These are phyloP conservation scores for Wickerhamiella shivajii DNA, from an alignment of 805 yeast species.

Conservation along the genomic window DNA sequence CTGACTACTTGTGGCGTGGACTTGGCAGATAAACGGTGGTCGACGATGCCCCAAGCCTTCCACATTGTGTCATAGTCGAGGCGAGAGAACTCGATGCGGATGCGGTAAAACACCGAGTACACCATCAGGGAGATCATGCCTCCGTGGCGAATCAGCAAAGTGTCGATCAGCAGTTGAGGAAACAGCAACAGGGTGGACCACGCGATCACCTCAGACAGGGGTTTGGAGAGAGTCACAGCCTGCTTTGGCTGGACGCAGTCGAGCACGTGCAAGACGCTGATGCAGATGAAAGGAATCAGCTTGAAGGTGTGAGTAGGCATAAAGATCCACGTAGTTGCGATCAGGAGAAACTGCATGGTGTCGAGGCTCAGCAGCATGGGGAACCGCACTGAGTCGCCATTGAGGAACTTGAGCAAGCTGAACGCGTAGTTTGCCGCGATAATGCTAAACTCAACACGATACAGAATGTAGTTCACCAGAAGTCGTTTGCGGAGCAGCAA, in stretches of 20 bases:
- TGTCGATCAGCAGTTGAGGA: conserved; percentile 31
- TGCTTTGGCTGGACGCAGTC: conserved; percentile 29
- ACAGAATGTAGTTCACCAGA: conserved; percentile 16
- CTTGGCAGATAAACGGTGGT: conserved; percentile 37
- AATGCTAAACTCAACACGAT: conserved; percentile 17
- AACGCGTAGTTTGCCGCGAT: conserved; percentile 16
- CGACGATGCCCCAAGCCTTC: conserved; percentile 43
- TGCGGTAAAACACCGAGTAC: conserved; percentile 44
- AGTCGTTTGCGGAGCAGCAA: conserved; percentile 16
- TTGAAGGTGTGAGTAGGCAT: conserved; percentile 50
- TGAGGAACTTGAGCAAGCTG: conserved; percentile 32
- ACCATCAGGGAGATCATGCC: conserved; percentile 43
- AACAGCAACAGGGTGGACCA: conserved; percentile 34
- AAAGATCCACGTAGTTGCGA: conserved; percentile 40
- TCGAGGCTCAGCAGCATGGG: conserved; percentile 53
- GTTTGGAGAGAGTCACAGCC: conserved; percentile 1
- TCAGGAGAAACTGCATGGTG: conserved; percentile 53
- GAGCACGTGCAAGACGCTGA: conserved; percentile 63
- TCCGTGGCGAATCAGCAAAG: conserved; percentile 42
- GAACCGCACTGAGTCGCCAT: conserved; percentile 44
- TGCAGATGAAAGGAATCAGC: conserved; percentile 53
- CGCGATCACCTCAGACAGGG: conserved; percentile 25
- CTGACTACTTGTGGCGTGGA: conserved; percentile 36
- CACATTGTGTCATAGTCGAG: conserved; percentile 51
- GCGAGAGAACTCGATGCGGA: conserved; percentile 57